Evolutionary conservation across 306 rosid genomes (phyloP), one percentile per base, ranked within the genome.

Genomic region (Coriaria nepalensis): DNA sequence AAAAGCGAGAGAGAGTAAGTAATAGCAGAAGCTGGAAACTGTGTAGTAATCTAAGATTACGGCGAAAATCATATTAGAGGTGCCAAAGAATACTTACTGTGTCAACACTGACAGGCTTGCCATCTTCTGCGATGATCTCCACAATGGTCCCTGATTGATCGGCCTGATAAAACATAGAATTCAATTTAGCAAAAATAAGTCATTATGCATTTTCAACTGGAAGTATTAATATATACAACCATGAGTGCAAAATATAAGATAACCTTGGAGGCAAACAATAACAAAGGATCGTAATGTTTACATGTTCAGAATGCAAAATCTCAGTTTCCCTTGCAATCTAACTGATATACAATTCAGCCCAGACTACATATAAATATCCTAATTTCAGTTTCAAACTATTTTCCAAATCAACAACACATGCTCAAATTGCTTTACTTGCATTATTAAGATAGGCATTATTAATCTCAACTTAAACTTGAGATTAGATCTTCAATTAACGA

Each of bases 111-210:
- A 83, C 77, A 2, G 88, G 39, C 70, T 79, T 77, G 55, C 64
- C 71, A 50, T 79, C 88, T 60, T 71, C 80, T 0, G 45, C 74
- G 41, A 83, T 0, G 47, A 79, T 45, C 55, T 83, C 94, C 5
- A 69, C 73, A 32, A 83, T 8, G 14, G 94, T 83, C 58, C 94
- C 88, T 4, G 88, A 74, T 54, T 77, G 82, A 62, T 83, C 88
- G 43, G 85, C 94, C 94, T 83, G 73, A 40, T 49, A 2, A 45
- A 40, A 13, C 35, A 10, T 2, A 2, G 6, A 8, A 13, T 45
- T 45, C 7, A 12, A 11, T 51, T 41, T 36, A 15, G 47, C 14
- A 40, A 11, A 54, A 4, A 12, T 54, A 10, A 41, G 49, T 39
- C n/a, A 4, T 15, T 6, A 34, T 10, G 10, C 10, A 41, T 41